phyloP scores from a whole-genome alignment of 306 rosid genomes.

The peach (Prunus persica) region DNA sequence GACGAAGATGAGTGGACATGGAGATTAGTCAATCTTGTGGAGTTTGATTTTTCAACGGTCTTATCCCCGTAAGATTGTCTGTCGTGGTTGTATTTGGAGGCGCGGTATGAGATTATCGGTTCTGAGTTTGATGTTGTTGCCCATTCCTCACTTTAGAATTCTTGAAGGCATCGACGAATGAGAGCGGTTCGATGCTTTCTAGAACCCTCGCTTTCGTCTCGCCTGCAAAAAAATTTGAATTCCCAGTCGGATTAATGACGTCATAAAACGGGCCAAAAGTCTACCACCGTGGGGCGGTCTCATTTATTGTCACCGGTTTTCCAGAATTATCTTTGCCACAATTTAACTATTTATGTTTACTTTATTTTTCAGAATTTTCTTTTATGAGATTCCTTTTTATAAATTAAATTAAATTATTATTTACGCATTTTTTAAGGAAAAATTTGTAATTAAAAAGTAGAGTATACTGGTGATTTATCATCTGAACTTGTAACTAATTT shows the following conservation, averaged over 20 bases:
- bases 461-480: too few relatives aligned
- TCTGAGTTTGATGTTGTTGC: neutral
- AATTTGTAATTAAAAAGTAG: too few relatives aligned
- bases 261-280: neutral
- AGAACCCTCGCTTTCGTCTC: slow-evolving; percentile 12
- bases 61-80: neutral
- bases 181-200: slow-evolving; percentile 14
- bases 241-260: neutral
- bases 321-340: neutral
- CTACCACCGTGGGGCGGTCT: slow-evolving; percentile 3
- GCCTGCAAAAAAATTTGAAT: slow-evolving; percentile 10
- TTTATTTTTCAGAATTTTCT: neutral
- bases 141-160: neutral
- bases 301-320: neutral
- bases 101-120: neutral
- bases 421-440: too few relatives aligned
- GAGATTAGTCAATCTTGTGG: neutral
- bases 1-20: neutral
- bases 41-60: neutral
- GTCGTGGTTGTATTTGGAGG: neutral
- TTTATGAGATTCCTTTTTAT: neutral
- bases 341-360: too few relatives aligned
- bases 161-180: slow-evolving; percentile 25
- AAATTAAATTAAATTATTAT: neutral
- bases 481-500: too few relatives aligned